Evolutionary conservation across 2,329 filamentous ascomycete species (phyloP).

Genomic region (Colletotrichum gloeosporioides): DNA sequence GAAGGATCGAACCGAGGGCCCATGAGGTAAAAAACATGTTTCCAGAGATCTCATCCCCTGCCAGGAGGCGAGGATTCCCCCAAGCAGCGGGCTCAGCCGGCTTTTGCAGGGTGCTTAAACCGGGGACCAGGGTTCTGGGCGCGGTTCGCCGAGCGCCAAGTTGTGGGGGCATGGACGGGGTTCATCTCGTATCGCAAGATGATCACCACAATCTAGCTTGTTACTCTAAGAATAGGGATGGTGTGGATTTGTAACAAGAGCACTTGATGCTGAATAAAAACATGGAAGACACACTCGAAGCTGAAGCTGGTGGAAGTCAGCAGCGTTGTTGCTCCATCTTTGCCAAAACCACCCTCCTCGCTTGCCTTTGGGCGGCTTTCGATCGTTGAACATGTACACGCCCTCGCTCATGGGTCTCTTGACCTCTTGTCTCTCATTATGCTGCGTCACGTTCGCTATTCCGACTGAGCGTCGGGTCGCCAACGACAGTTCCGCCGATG

Average conservation of each 20-base stretch:
- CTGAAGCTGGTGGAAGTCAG: background rate
- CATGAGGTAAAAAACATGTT: background rate
- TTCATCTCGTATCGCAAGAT: conserved; percentile 10
- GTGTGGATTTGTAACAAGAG: background rate
- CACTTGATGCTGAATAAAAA: background rate
- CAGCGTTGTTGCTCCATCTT: background rate
- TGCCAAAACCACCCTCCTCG: background rate
- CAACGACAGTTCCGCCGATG: background rate
- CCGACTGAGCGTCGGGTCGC: background rate
- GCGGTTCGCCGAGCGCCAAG: background rate
- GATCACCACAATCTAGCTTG: background rate
- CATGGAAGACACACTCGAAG: background rate
- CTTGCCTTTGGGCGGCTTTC: background rate
- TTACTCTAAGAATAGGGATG: background rate
- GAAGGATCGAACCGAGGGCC: background rate
- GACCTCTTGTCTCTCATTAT: conserved; percentile 5
- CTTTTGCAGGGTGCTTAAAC: background rate
- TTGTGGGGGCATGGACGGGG: conserved; percentile 9
- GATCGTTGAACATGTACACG: background rate
- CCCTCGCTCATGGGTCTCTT: background rate
- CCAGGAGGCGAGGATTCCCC: background rate
- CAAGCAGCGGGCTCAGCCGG: background rate
- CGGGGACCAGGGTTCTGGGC: background rate
- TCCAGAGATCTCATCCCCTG: background rate
- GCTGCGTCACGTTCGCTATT: background rate